Evolutionary conservation across 768 basidiomycete species (phyloP).

Genomic region (Suillus cothurnatus): DNA sequence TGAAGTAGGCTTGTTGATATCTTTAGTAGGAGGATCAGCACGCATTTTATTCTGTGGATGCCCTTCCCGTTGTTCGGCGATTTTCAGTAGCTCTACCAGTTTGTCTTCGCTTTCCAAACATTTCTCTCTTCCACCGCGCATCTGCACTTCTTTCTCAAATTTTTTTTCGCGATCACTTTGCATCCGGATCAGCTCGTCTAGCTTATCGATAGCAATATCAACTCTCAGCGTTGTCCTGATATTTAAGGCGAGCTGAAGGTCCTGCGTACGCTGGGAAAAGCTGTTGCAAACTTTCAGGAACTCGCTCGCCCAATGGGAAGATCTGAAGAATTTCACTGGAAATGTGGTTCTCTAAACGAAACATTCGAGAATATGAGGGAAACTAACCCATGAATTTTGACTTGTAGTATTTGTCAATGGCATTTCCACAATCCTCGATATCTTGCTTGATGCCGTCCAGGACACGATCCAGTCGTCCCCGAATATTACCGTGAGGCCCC

Average conservation of each 20-base stretch:
- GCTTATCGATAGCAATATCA: constrained; percentile 28
- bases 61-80: neutral
- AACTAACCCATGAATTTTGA: constrained; percentile 42
- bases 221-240: constrained; percentile 41
- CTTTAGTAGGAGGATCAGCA: neutral
- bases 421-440: constrained; percentile 45
- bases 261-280: constrained; percentile 39
- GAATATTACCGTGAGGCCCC: constrained; percentile 35
- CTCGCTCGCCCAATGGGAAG: constrained; percentile 39
- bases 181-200: neutral
- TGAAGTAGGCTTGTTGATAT: neutral
- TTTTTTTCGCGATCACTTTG: constrained; percentile 29
- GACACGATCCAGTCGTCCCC: constrained; percentile 36
- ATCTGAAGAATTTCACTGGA: constrained; percentile 34
- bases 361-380: neutral
- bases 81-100: neutral
- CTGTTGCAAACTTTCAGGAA: constrained; percentile 34
- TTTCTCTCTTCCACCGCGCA: constrained; percentile 36
- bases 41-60: neutral
- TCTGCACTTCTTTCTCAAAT: constrained; percentile 19
- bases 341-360: constrained; percentile 11
- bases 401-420: constrained; percentile 49
- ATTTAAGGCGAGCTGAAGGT: constrained; percentile 39
- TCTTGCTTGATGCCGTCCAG: constrained; percentile 38
- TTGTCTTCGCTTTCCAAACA: constrained; percentile 18